Conservation (phyloP, 495 filamentous ascomycete genomes). For the Aspergillus ellipticus region DNA sequence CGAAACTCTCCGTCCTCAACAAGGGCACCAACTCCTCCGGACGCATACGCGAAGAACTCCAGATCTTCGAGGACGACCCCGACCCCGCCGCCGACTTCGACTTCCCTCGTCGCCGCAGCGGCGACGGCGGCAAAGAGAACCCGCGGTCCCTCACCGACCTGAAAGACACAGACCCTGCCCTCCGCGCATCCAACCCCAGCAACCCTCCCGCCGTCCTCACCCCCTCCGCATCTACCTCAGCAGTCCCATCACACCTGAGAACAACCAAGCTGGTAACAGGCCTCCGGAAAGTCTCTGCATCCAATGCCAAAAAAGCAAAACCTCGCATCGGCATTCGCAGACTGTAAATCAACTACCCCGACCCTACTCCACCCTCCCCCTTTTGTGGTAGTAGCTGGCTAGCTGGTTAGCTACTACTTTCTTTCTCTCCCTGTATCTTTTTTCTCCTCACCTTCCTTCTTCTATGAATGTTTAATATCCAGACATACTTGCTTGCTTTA, state of each 20-base stretch:
- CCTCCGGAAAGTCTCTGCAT: constrained; percentile 24
- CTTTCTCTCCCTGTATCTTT: too few relatives aligned
- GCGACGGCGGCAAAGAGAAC: constrained; percentile 38
- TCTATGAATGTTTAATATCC: too few relatives aligned
- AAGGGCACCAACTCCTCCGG: constrained; percentile 24
- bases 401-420: background rate
- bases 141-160: constrained; percentile 9
- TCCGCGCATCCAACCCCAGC: background rate
- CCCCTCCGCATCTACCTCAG: constrained; percentile 8
- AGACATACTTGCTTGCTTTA: too few relatives aligned
- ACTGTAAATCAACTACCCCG: constrained; percentile 28
- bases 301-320: constrained; percentile 25
- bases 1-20: constrained; percentile 28
- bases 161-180: constrained; percentile 9
- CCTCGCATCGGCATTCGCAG: constrained; percentile 40
- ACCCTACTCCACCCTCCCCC: background rate
- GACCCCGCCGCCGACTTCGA: constrained; percentile 13
- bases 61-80: constrained; percentile 40
- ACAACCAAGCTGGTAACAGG: constrained; percentile 16
- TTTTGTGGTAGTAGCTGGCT: background rate
- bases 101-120: constrained; percentile 20
- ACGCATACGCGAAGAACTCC: constrained; percentile 29
- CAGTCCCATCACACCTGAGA: constrained; percentile 8
- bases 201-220: constrained; percentile 1
- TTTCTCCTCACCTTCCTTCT: too few relatives aligned